Evolutionary conservation across 129 eudicot species (phyloP).

Genomic region (Flaveria ramosissima): DNA sequence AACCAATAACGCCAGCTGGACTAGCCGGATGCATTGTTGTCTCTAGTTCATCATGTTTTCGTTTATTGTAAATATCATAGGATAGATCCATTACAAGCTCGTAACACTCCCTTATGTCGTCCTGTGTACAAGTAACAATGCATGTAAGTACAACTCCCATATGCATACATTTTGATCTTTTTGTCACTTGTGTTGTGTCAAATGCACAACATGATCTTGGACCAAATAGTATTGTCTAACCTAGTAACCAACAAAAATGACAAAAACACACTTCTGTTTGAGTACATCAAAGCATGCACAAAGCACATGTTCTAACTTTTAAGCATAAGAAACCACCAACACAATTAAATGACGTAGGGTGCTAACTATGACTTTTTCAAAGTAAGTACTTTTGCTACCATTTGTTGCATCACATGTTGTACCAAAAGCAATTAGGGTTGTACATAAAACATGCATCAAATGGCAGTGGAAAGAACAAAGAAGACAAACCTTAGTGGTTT

Average conservation of each 20-base stretch:
- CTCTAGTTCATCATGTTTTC: conserved; percentile 27
- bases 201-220: conserved; percentile 1
- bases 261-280: conserved; percentile 16
- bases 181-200: conserved; percentile 4
- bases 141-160: neutral
- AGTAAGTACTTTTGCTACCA: conserved; percentile 31
- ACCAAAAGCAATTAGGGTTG: conserved; percentile 26
- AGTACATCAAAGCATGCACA: no score
- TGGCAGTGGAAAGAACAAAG: conserved; percentile 22
- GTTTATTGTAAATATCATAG: conserved; percentile 30
- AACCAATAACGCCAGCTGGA: neutral
- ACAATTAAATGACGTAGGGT: conserved; percentile 18
- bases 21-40: conserved; percentile 11
- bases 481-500: conserved; percentile 62
- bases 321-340: conserved; percentile 13
- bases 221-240: neutral
- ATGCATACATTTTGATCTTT: neutral
- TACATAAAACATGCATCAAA: conserved; percentile 13
- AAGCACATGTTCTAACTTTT: neutral
- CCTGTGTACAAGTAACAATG: conserved; percentile 35
- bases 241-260: neutral
- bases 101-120: conserved; percentile 54
- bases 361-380: conserved; percentile 22
- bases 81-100: conserved; percentile 38
- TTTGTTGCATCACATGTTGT: conserved; percentile 18